These are phyloP conservation scores for Euphrasia confusa DNA, from an alignment of 257 asterid genomes.

Conservation along the genomic window DNA sequence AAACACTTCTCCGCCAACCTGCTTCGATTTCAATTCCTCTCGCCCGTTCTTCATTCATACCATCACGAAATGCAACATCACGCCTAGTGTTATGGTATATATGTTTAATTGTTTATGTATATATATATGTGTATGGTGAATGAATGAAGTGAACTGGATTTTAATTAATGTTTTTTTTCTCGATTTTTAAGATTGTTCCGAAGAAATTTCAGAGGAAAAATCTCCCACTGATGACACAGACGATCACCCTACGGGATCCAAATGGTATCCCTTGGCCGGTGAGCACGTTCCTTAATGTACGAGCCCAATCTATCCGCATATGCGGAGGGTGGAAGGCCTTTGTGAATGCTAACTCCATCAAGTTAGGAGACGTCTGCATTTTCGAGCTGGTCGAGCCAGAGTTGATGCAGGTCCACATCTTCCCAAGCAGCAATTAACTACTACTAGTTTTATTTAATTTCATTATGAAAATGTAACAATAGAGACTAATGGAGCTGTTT, in stretches of 20 bases:
- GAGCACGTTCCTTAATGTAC: neutral
- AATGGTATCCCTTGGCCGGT: slow-evolving; percentile 14
- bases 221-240: slow-evolving; percentile 9
- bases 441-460: too few relatives aligned
- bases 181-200: slow-evolving; percentile 24
- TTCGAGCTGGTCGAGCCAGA: slow-evolving; percentile 27
- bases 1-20: neutral
- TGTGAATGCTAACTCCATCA: slow-evolving; percentile 19
- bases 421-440: too few relatives aligned
- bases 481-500: too few relatives aligned
- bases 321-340: slow-evolving; percentile 30
- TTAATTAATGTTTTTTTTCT: too few relatives aligned
- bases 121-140: too few relatives aligned
- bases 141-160: neutral
- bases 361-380: slow-evolving; percentile 23
- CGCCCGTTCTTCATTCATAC: slow-evolving; percentile 24
- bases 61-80: slow-evolving; percentile 12
- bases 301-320: neutral
- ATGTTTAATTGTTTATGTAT: too few relatives aligned
- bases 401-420: slow-evolving; percentile 19
- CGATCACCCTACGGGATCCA: neutral
- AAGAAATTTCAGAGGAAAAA: neutral
- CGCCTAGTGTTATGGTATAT: slow-evolving; percentile 20
- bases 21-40: slow-evolving; percentile 8
- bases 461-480: too few relatives aligned